Base-by-base conservation (phyloP, 495 filamentous ascomycete genomes). In the Friedmanniomyces endolithicus region DNA sequence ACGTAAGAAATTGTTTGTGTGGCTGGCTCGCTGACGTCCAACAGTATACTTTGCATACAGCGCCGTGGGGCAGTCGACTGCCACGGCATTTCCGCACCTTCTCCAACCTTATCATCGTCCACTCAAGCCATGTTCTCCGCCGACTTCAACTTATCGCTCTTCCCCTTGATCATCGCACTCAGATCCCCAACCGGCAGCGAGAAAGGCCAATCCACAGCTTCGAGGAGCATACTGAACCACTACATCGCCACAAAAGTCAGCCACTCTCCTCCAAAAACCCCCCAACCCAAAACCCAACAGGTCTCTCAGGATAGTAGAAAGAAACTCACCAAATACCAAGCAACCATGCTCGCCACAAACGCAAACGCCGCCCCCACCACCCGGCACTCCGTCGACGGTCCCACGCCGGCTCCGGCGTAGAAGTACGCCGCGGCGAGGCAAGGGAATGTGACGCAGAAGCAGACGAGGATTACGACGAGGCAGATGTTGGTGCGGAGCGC, bases 401-500 rank as follows among this genome's bases (percentile, higher is more conserved):
- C 34, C 33, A 31, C 20, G 0, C 52, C 52, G 11, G 11, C 52
- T 6, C 48, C 52, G 20, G 44, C 25, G 17, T n/a, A 20, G 27
- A 37, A 56, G 47, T 56, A 56, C 0, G 9, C 17, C 11, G 45
- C 44, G 12, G 34, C 19, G 16, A 56, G 53, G 6, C 17, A 49
- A 0, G 34, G 34, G 47, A 56, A 56, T 0, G 53, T 44, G 20
- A 56, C 22, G 14, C 19, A 29, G 53, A 56, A 41, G 53, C 29
- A 49, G 11, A 50, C 11, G 11, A 56, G 37, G 47, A 50, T 50
- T 2, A 56, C 11, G 4, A 56, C 44, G 1, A 56, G 53, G 47
- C 29, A 37, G 23, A 56, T 56, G 53, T 56, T 56, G 4, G 53
- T 56, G 9, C 53, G 23, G 19, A 56, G 23, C 2, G 53, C 44